Conservation (phyloP, 306 rosid species). For the Rosa rugosa region DNA sequence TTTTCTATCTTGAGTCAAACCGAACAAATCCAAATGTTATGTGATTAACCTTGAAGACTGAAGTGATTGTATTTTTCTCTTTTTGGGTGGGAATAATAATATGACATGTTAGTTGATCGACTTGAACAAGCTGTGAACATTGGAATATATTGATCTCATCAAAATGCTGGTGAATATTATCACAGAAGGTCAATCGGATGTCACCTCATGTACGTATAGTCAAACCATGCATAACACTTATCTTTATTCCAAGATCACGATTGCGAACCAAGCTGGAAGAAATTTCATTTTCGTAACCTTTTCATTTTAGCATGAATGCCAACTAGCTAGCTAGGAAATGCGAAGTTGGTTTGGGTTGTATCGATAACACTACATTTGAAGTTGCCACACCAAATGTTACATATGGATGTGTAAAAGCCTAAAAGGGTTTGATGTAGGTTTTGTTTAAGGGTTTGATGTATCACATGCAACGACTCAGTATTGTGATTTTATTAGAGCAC, state of each 20-base stretch:
- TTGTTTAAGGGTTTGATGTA: too few species aligned
- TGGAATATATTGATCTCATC: conserved; percentile 18
- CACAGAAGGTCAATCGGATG: neutral
- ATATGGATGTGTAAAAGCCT: too few species aligned
- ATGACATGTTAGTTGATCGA: neutral
- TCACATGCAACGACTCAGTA: too few species aligned
- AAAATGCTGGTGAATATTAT: conserved; percentile 4
- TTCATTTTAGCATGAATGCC: neutral
- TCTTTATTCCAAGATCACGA: neutral
- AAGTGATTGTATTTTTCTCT: neutral
- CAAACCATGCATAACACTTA: conserved; percentile 5
- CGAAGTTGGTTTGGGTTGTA: neutral
- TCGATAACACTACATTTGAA: neutral
- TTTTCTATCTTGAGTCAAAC: conserved; percentile 4
- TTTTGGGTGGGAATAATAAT: neutral
- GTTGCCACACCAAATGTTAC: too few species aligned
- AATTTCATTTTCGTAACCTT: conserved; percentile 1
- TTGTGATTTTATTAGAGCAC: too few species aligned
- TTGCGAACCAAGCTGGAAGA: neutral
- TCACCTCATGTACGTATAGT: neutral
- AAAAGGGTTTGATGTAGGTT: too few species aligned
- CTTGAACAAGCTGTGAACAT: neutral
- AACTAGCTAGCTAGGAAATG: neutral
- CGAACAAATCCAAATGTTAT: conserved; percentile 15
- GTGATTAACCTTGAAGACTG: neutral